These are phyloP conservation scores for Gonium pectorale DNA, from an alignment of 139 green algal species.

Conservation along the genomic window DNA sequence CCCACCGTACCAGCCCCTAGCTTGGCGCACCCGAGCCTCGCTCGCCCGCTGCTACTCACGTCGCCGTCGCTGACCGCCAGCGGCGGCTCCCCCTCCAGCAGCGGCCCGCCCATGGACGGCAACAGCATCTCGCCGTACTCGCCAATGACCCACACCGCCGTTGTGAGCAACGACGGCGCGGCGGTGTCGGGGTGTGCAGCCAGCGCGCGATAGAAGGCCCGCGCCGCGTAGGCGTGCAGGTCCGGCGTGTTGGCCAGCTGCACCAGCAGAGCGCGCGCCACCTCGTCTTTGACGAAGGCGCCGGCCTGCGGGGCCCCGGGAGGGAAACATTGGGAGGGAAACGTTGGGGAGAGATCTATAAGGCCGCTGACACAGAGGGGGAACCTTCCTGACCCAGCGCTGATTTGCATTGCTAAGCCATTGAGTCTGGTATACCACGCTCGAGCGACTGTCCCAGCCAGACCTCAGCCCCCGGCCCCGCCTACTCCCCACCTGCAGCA, in stretches of 20 bases:
- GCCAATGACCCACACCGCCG: constrained; percentile 88
- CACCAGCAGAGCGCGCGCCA: constrained; percentile 80
- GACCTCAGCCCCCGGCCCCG: too few species aligned
- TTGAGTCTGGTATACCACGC: too few species aligned
- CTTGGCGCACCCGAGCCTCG: constrained; percentile 70
- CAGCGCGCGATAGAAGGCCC: constrained; percentile 54
- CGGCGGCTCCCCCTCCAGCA: constrained; percentile 79
- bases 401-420: too few species aligned
- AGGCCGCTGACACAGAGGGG: too few species aligned
- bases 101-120: constrained; percentile 39
- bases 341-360: too few species aligned
- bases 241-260: constrained; percentile 91
- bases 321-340: too few species aligned
- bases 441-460: too few species aligned
- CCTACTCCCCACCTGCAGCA: constrained; percentile 69
- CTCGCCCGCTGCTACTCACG: constrained; percentile 61
- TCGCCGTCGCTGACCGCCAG: constrained; percentile 65
- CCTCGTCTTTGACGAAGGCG: constrained; percentile 88
- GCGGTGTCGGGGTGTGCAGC: constrained; percentile 36
- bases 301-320: constrained; percentile 77
- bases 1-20: too few species aligned
- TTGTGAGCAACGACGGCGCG: constrained; percentile 65
- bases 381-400: too few species aligned
- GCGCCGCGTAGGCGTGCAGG: constrained; percentile 85
- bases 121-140: constrained; percentile 95